Evolutionary conservation across 352 stramenopile species (phyloP).

Genomic region (Thraustochytrium striatum): DNA sequence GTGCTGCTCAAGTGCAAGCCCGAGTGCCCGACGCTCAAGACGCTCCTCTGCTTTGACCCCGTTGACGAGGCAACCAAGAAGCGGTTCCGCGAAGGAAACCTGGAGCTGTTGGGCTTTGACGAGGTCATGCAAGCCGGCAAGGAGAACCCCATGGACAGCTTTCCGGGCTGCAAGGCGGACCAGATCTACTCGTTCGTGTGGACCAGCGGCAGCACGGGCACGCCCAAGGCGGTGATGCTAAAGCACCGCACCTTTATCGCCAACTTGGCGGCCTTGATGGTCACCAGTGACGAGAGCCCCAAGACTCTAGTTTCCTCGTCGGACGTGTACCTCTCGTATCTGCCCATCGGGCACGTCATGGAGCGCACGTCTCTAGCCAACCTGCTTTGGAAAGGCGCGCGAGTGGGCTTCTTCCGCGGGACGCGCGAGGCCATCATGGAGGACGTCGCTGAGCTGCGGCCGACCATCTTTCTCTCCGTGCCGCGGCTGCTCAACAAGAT

Average conservation of each 20-base stretch:
- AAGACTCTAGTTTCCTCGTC: slow-evolving; percentile 54
- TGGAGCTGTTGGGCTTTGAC: slow-evolving; percentile 57
- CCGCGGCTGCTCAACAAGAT: slow-evolving; percentile 92
- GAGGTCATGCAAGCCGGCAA: slow-evolving; percentile 45
- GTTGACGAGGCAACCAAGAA: slow-evolving; percentile 23
- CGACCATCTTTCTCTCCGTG: slow-evolving; percentile 85
- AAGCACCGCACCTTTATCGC: slow-evolving; percentile 75
- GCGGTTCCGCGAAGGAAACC: slow-evolving; percentile 58
- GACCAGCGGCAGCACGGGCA: slow-evolving; percentile 88
- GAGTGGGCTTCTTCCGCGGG: slow-evolving; percentile 86
- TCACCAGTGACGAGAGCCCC: slow-evolving; percentile 50
- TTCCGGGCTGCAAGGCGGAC: slow-evolving; percentile 61
- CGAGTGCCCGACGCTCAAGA: slow-evolving; percentile 44
- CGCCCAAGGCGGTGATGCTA: slow-evolving; percentile 90
- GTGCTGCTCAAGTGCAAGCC: slow-evolving; percentile 47
- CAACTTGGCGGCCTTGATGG: slow-evolving; percentile 52
- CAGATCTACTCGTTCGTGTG: slow-evolving; percentile 90
- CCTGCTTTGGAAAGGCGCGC: slow-evolving; percentile 68
- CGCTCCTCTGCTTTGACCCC: slow-evolving; percentile 50
- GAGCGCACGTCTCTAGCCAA: slow-evolving; percentile 78
- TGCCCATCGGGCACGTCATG: slow-evolving; percentile 92
- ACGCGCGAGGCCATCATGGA: slow-evolving; percentile 80
- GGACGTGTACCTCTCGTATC: slow-evolving; percentile 88
- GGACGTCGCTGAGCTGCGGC: slow-evolving; percentile 79
- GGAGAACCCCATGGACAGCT: slow-evolving; percentile 52